Evolutionary conservation across 768 basidiomycete species (phyloP).

Genomic region (Rhodotorula babjevae): DNA sequence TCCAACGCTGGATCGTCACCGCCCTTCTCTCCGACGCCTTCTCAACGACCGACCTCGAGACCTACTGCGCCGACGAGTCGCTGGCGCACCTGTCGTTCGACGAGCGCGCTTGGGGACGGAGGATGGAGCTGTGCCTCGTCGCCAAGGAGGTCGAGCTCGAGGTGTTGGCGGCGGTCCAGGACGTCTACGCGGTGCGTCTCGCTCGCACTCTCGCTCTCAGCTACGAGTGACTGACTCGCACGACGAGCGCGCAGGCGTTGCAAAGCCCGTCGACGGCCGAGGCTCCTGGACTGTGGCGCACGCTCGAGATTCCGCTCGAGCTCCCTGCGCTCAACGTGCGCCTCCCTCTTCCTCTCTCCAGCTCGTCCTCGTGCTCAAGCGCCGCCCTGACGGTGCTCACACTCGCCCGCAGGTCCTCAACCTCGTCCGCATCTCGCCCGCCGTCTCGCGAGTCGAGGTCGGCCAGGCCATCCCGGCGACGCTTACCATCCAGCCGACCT

Average conservation of each 20-base stretch:
- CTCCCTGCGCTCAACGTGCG: slow-evolving; percentile 73
- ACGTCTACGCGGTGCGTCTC: slow-evolving; percentile 12
- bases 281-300: slow-evolving; percentile 56
- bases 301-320: slow-evolving; percentile 77
- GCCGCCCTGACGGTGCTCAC: too few relatives aligned
- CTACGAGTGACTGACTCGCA: too few relatives aligned
- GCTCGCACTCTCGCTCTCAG: background rate
- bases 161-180: background rate
- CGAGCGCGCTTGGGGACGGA: slow-evolving; percentile 44
- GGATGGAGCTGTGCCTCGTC: background rate
- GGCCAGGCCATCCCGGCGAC: slow-evolving; percentile 76
- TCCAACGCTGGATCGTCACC: slow-evolving; percentile 27
- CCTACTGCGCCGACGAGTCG: slow-evolving; percentile 42
- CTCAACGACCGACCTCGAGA: slow-evolving; percentile 44
- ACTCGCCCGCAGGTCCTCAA: slow-evolving; percentile 53
- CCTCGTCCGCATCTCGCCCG: slow-evolving; percentile 44
- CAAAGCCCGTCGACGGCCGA: slow-evolving; percentile 47
- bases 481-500: slow-evolving; percentile 65
- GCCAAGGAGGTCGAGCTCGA: rapidly evolving
- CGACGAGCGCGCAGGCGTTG: slow-evolving; percentile 41
- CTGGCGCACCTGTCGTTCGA: slow-evolving; percentile 38
- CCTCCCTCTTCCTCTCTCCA: slow-evolving; percentile 2
- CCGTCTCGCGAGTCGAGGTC: slow-evolving; percentile 60
- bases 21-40: slow-evolving; percentile 47
- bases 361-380: too few relatives aligned